phyloP scores from a whole-genome alignment of 2,329 filamentous ascomycete species.

The Penicillium sp. region DNA sequence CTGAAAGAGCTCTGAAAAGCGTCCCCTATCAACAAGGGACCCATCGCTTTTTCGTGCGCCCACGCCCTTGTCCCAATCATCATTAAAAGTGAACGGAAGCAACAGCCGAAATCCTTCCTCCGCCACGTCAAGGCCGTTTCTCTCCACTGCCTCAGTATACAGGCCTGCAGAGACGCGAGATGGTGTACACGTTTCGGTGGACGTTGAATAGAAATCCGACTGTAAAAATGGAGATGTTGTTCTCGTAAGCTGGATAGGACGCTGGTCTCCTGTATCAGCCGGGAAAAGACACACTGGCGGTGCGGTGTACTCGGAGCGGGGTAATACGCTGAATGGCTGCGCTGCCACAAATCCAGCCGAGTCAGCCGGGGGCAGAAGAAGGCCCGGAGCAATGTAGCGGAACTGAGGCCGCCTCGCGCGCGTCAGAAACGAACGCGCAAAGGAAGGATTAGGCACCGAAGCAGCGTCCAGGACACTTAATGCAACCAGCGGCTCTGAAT shows the following conservation, averaged over 20 bases:
- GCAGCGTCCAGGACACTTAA: slow-evolving; percentile 12
- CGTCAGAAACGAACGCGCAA: slow-evolving; percentile 19
- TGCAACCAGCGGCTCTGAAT: slow-evolving; percentile 11
- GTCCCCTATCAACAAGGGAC: slow-evolving; percentile 12
- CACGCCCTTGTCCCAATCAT: slow-evolving; percentile 13
- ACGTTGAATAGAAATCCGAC: slow-evolving; percentile 12
- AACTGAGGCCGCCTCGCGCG: slow-evolving; percentile 21
- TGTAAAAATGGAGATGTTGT: slow-evolving; percentile 14
- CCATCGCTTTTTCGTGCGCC: slow-evolving; percentile 29
- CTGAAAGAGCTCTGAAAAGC: slow-evolving; percentile 30
- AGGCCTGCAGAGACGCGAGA: slow-evolving; percentile 21
- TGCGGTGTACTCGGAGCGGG: slow-evolving; percentile 3
- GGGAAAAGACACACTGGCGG: slow-evolving; percentile 32
- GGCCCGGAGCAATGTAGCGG: slow-evolving; percentile 15
- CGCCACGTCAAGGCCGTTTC: slow-evolving; percentile 15
- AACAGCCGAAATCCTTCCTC: slow-evolving; percentile 32
- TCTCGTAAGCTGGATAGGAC: slow-evolving; percentile 18
- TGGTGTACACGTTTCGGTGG: slow-evolving; percentile 12
- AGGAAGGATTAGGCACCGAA: slow-evolving; percentile 11
- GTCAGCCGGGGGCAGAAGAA: slow-evolving; percentile 15
- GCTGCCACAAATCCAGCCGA: slow-evolving; percentile 16
- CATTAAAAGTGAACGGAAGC: slow-evolving; percentile 13
- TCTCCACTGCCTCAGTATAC: slow-evolving; percentile 28
- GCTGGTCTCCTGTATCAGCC: slow-evolving; percentile 15
- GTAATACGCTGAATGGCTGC: slow-evolving; percentile 21